Base-by-base conservation (phyloP, 768 basidiomycete genomes). In the Mycena vulgaris region DNA sequence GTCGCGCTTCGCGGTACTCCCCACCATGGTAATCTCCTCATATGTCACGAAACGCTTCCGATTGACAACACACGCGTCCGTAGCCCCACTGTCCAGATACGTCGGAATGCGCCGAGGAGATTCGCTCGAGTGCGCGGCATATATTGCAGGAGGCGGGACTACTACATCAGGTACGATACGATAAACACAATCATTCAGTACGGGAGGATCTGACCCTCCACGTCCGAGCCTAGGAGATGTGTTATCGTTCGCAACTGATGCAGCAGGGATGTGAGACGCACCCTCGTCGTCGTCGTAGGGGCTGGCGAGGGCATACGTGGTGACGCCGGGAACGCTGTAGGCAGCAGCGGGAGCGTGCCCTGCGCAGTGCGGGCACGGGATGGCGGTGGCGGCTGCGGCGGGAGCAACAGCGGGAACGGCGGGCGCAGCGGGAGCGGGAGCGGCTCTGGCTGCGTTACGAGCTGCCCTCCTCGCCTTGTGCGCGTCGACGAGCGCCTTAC, bases 131-230 rank as follows among this genome's bases (percentile, higher is more conserved):
- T 31, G 45, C 5, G 11, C n/a, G 14, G 37, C 28, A 66, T 64
- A 31, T 31, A 53, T 53, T 33, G 52, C n/a, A n/a, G n/a, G n/a
- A n/a, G n/a, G n/a, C n/a, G n/a, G 30, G 3, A 30, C 21, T 6
- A 55, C 27, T 42, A 52, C 63, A 31, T 37, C 49, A 14, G 23
- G 5, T 25, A 21, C 5, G 49, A 35, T 49, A 31, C 39, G 40
- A 31, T 16, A 45, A 66, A 66, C 55, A 19, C 35, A 39, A 5
- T 57, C 37, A 31, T 57, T 56, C 39, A 66, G 28, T 57, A 66
- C 28, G 64, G 64, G 8, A 65, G 63, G 63, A 55, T 21, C 23
- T 65, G 37, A 21, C 28, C 55, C 64, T 45, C 64, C 28, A 66
- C 45, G 53, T 66, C 55, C 30, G 17, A 30, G 9, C 25, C 64